Evolutionary conservation across 2,329 filamentous ascomycete genomes (phyloP).

Genomic region (Fusarium tjaetaba): DNA sequence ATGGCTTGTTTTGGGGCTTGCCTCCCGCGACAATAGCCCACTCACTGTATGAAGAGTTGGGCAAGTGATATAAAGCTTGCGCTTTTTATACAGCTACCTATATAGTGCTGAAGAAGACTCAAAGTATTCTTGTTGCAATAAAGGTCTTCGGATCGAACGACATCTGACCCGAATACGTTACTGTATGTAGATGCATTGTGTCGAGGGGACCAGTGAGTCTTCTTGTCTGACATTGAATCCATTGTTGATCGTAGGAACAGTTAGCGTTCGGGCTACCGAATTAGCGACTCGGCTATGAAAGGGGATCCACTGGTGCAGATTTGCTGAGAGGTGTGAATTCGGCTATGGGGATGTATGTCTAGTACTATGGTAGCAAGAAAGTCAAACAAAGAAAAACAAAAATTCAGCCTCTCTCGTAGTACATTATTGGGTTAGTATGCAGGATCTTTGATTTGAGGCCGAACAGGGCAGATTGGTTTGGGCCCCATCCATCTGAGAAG

Average conservation of each 20-base stretch:
- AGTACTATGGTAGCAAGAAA: neutral
- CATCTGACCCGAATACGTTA: neutral
- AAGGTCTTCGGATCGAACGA: neutral
- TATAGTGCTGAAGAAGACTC: neutral
- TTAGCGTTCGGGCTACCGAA: conserved; percentile 8
- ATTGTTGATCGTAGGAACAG: conserved; percentile 22
- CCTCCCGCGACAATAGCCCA: neutral
- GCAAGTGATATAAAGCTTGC: neutral
- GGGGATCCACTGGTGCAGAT: neutral
- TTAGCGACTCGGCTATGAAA: conserved; percentile 10
- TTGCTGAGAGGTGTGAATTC: neutral
- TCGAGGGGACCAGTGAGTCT: conserved; percentile 13
- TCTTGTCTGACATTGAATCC: conserved; percentile 22
- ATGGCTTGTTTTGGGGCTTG: neutral
- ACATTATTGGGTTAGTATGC: conserved; percentile 4
- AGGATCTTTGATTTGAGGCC: conserved; percentile 17
- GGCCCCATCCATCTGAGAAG: neutral
- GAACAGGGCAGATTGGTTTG: conserved; percentile 2
- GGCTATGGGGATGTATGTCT: neutral
- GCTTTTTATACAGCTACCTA: neutral
- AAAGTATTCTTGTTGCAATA: neutral
- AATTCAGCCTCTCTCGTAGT: conserved; percentile 28
- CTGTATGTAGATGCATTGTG: neutral
- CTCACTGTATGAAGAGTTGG: neutral
- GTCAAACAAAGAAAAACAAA: conserved; percentile 5